Base-by-base conservation (phyloP, 495 filamentous ascomycete genomes). In the Achaetomiella virescens region DNA sequence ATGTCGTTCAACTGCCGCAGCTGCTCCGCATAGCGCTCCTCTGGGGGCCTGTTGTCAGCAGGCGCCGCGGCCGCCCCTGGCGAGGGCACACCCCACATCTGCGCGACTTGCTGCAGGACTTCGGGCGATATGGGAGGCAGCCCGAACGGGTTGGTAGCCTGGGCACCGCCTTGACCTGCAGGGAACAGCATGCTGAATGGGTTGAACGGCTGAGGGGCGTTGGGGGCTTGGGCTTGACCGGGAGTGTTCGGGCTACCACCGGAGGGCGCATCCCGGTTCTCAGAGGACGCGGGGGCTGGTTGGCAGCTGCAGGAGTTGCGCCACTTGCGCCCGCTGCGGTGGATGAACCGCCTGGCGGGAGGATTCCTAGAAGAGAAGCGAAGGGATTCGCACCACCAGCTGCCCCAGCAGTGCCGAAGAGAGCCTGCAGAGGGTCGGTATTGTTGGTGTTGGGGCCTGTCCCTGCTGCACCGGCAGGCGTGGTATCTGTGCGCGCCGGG, bases 1-100 rank as follows among this genome's bases (percentile, higher is more conserved):
- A 99, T 99, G 51, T 97, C 93, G 67, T 99, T 97, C 59, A 99
- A 73, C 67, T 97, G 92, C 44, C 90, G 78, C 45, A 99, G 74
- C 66, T 99, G 95, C 14, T 87, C 84, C 7, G 86, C 90, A 59
- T 95, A 99, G 59, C 88, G 77, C 66, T 97, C 95, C 77, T 97
- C 95, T 0, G 92, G 93, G 17, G 93, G 90, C 56, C 91, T 79
- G 64, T 78, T 92, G 69, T 97, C 95, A 6, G 75, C 64, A 7
- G 88, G 84, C 6, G 79, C 72, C 15, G 80, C 68, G 4, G 84
- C 66, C 17, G 74, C 67, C 8, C 41, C 11, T 56, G 42, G 33
- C 14, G 59, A 61, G 17, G 55, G 61, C 48, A 58, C 53, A 3
- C 68, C 66, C 35, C 69, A 58, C 29, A 67, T 54, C 52, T 75